A percentile compares a stretch with the other conserved stretches of the same genome.
Evolutionary conservation across 106 monocot genomes (phyloP).

Genomic region (Xerophyta viscosa): DNA sequence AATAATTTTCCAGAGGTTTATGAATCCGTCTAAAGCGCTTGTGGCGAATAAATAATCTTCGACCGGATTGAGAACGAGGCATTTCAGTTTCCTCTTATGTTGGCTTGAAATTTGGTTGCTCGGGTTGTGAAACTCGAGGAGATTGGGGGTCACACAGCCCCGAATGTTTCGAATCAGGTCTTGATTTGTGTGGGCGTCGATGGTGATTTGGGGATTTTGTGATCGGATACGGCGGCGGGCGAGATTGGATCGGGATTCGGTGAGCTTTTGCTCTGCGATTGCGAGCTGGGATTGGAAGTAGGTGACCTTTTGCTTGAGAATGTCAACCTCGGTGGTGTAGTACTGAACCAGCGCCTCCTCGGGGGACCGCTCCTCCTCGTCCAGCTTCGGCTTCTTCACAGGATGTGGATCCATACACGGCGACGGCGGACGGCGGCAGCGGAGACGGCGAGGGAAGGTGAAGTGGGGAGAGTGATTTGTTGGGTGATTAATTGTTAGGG

Average conservation of each 20-base stretch:
- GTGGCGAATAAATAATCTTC: constrained; percentile 57
- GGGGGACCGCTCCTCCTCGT: not conserved
- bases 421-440: no score
- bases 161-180: constrained; percentile 47
- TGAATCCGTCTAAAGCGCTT: constrained; percentile 61
- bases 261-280: constrained; percentile 39
- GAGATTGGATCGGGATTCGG: constrained; percentile 39
- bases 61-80: constrained; percentile 46
- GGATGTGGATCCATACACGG: no score
- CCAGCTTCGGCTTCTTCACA: constrained; percentile 3
- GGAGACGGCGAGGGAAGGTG: no score
- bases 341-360: not conserved
- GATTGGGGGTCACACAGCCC: constrained; percentile 22
- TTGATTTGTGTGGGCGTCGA: constrained; percentile 36
- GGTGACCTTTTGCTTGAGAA: not conserved
- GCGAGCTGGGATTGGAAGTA: constrained; percentile 30
- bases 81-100: constrained; percentile 70
- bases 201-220: not conserved
- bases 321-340: not conserved
- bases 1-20: constrained; percentile 60
- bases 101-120: constrained; percentile 40
- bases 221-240: constrained; percentile 4
- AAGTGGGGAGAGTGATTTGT: no score
- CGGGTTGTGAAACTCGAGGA: constrained; percentile 23
- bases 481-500: no score